Evolutionary conservation across 2,329 filamentous ascomycete species (phyloP).

Genomic region (Biscogniauxia sp.): DNA sequence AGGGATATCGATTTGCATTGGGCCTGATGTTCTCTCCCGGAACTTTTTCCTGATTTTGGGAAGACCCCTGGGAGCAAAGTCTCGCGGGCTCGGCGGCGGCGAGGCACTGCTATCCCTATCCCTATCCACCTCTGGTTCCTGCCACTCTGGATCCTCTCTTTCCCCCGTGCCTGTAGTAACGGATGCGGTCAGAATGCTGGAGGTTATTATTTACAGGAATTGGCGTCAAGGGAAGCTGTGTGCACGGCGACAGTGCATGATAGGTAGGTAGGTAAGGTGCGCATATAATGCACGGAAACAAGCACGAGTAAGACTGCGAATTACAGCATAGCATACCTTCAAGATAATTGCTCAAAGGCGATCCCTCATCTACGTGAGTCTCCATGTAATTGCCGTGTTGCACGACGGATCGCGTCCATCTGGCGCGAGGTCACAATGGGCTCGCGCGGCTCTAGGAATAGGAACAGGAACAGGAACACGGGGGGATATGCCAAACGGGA

Average conservation of each 20-base stretch:
- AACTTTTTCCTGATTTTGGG: constrained; percentile 32
- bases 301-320: constrained; percentile 3
- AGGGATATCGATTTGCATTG: constrained; percentile 27
- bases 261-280: no score
- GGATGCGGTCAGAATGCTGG: constrained; percentile 19
- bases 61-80: constrained; percentile 34
- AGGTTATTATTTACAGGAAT: not conserved
- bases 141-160: constrained; percentile 28
- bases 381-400: constrained; percentile 32
- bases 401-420: constrained; percentile 31
- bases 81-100: constrained; percentile 29
- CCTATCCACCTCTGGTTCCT: constrained; percentile 23
- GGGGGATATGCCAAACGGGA: not conserved
- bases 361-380: constrained; percentile 35
- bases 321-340: constrained; percentile 26
- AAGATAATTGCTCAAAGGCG: constrained; percentile 35
- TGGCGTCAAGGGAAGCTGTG: not conserved
- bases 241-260: not conserved
- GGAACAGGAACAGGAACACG: no score
- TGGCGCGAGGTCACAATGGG: constrained; percentile 20
- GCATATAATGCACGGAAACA: not conserved
- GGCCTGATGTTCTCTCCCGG: constrained; percentile 26
- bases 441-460: not conserved
- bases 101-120: constrained; percentile 24
- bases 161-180: constrained; percentile 28